Evolutionary conservation across 495 filamentous ascomycete species (phyloP).

Genomic region (Chaetomidium leptoderma): DNA sequence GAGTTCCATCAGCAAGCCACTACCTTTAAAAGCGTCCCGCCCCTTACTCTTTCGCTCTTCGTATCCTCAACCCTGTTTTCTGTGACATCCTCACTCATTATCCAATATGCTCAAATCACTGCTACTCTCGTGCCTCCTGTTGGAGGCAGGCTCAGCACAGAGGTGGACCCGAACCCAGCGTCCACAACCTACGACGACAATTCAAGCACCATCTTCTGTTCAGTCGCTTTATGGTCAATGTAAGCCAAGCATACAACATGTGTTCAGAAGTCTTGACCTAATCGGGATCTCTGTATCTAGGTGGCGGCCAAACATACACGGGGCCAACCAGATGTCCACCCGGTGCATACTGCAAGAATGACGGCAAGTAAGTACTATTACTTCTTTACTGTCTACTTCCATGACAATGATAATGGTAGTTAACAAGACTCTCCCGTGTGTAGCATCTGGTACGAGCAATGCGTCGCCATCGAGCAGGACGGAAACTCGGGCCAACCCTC

Average conservation of each 20-base stretch:
- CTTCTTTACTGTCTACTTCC: neutral
- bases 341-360: constrained; percentile 23
- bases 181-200: neutral
- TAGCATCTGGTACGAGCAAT: constrained; percentile 29
- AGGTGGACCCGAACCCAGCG: neutral
- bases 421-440: neutral
- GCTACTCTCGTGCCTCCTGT: neutral
- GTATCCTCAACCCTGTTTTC: neutral
- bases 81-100: neutral
- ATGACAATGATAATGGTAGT: neutral
- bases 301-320: constrained; percentile 22
- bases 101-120: neutral
- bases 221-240: constrained; percentile 2
- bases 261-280: neutral
- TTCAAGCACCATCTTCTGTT: neutral
- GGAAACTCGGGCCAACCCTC: neutral
- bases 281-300: constrained; percentile 7
- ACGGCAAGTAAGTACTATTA: constrained; percentile 19
- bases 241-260: neutral
- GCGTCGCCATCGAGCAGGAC: constrained; percentile 15
- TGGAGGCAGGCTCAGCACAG: neutral
- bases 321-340: constrained; percentile 20
- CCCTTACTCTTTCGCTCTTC: neutral
- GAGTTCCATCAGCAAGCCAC: neutral
- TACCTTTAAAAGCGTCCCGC: neutral